Base-by-base conservation (phyloP, 345 rosid species). In the Rhodamnia argentea region DNA sequence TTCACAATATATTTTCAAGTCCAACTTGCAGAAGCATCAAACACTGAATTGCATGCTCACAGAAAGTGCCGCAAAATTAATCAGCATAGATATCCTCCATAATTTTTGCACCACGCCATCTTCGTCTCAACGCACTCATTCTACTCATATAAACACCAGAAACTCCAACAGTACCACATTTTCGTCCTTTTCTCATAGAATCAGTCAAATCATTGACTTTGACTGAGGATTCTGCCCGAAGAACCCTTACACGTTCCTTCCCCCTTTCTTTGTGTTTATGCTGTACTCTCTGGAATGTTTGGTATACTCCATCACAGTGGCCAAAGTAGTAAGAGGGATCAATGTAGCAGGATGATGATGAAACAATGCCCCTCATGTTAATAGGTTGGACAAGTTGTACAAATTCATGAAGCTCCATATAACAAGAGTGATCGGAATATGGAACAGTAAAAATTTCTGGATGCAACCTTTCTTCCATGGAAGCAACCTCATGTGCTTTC, bases 391-490 rank as follows among this genome's bases (percentile, higher is more conserved):
- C 93, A 86, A 94, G 93, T 51, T 93, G 88, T 62, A 95, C 86
- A 50, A 96, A 95, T 52, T 93, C 93, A 86, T 92, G 88, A 86
- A 96, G 85, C 93, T 96, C 98, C 82, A 42, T 78, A 88, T 88
- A 94, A 93, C 97, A 93, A 6, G 95, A 93, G 88, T 96, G 98
- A 83, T 92, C 96, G 13, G 96, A 96, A 91, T 95, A 95, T 12
- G 90, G 92, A 81, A 94, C 94, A 7, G 94, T 88, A 90, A 90
- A 95, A 83, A 94, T 90, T 84, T 89, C 88, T 27, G 90, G 85
- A 84, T 92, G 95, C 85, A 86, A 87, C 88, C 84, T 89, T 86
- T 91, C 91, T 20, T 18, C 78, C 47, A 87, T 85, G 60, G 15
- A 50, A 32, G 74, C 44, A 52, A 85, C 83, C 40, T 75, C 84